Conservation (phyloP, 805 yeast species). For the Saturnispora zaruensis region DNA sequence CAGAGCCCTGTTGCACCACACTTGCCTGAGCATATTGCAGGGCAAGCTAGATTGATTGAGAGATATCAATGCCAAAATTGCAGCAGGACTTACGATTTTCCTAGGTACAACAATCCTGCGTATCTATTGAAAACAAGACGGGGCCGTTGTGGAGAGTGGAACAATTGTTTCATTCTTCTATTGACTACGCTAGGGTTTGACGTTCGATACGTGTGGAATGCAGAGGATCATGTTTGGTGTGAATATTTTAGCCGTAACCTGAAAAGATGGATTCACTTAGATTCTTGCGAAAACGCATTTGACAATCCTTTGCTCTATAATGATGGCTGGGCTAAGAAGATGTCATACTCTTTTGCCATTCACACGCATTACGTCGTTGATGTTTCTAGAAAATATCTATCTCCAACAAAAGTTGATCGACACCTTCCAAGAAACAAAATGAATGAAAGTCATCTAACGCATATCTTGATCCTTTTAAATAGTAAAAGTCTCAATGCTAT, state of each 20-base stretch:
- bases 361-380: conserved; percentile 56
- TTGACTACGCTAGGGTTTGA: conserved; percentile 57
- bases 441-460: conserved; percentile 32
- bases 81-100: conserved; percentile 43
- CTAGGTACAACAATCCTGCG: conserved; percentile 65
- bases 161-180: conserved; percentile 67
- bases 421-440: conserved; percentile 41
- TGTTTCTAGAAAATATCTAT: conserved; percentile 61
- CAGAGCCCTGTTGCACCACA: conserved; percentile 31
- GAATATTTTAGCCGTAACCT: conserved; percentile 62
- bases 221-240: conserved; percentile 96
- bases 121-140: conserved; percentile 48
- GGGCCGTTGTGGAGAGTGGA: conserved; percentile 97
- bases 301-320: conserved; percentile 75
- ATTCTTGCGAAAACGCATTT: conserved; percentile 78
- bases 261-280: conserved; percentile 79
- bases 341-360: conserved; percentile 80
- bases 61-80: conserved; percentile 54
- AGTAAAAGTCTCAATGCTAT: conserved; percentile 1
- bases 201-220: conserved; percentile 73
- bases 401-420: conserved; percentile 24
- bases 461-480: conserved; percentile 32
- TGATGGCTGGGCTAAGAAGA: conserved; percentile 85
- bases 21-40: conserved; percentile 35
- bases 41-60: conserved; percentile 54